A percentile compares a stretch with the other conserved stretches of the same genome.
Evolutionary conservation across 257 asterid species (phyloP).

Genomic region (Apocynum venetum): DNA sequence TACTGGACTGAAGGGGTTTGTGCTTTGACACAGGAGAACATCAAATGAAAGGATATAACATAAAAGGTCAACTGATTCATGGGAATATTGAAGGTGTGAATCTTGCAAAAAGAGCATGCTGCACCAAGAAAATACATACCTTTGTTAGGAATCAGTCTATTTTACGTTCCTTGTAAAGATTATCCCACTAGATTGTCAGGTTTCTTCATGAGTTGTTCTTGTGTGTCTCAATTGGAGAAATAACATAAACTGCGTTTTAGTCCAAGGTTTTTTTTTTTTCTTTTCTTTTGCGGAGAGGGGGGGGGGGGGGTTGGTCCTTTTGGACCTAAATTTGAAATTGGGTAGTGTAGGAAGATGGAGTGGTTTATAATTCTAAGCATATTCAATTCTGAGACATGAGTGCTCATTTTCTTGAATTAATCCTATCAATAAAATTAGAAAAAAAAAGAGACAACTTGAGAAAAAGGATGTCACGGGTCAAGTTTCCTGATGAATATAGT

Average conservation of each 20-base stretch:
- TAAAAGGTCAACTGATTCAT: constrained; percentile 20
- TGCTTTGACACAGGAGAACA: constrained; percentile 26
- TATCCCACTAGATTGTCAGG: constrained; percentile 20
- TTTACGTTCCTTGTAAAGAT: constrained; percentile 18
- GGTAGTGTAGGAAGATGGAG: constrained; percentile 22
- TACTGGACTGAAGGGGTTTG: constrained; percentile 22
- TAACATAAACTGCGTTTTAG: constrained; percentile 3
- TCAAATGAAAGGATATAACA: constrained; percentile 22
- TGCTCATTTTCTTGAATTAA: too few relatives aligned
- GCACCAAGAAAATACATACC: constrained; percentile 22
- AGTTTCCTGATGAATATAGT: neutral
- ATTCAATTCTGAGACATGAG: too few relatives aligned
- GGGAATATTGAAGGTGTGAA: constrained; percentile 11
- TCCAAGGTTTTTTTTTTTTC: too few relatives aligned
- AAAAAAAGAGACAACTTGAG: too few relatives aligned
- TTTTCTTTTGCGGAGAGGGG: too few relatives aligned
- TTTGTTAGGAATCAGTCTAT: constrained; percentile 15
- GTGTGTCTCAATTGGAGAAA: constrained; percentile 6
- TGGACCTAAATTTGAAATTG: constrained; percentile 1
- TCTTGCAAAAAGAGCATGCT: constrained; percentile 6
- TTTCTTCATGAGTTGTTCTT: constrained; percentile 10
- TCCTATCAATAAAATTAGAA: too few relatives aligned
- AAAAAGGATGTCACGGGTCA: neutral
- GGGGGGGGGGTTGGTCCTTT: too few relatives aligned
- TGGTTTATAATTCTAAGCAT: neutral